Evolutionary conservation across 2,329 filamentous ascomycete species (phyloP), one percentile per base, ranked within the genome.

Genomic region (Phialophora verrucosa): DNA sequence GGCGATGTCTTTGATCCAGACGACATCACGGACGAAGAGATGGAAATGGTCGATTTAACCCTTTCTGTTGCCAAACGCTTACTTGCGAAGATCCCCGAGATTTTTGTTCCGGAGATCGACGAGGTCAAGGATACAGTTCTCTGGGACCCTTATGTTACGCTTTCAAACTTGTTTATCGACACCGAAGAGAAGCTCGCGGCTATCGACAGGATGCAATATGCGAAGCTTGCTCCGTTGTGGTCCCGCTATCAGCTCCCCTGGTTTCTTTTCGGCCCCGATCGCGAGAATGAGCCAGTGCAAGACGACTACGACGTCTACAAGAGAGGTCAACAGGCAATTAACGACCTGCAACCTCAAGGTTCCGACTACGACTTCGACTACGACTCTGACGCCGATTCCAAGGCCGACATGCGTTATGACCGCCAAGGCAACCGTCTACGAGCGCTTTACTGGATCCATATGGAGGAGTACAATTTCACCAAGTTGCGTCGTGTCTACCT

Each of bases 401-500:
- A 49, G 20, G 44, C 17, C 6, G 17, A 49, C 44, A 23, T n/a
- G 6, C 17, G n/a, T 7, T 23, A n/a, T 23, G 44, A n/a, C 44
- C 6, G 17, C 10, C 17, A 49, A 49, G 44, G 17, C n/a, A 12
- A 20, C 47, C 47, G 47, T 23, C 20, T 50, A 4, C 47, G 20
- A 23, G 4, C 47, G 3, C 47, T 50, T 20, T 50, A 50, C 47
- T 7, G 20, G 25, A 23, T 27, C 10, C 47, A 50, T 14, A 3
- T 50, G 20, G 47, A 50, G 12, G 47, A 50, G 14, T 50, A 50
- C 47, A 50, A 27, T 2, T n/a, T 12, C 47, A 50, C 17, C 20
- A 50, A 50, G 12, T 50, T 50, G 47, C n/a, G 47, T 11, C n/a
- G 25, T 20, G 47, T 50, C 20, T 50, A 50, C 20, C 47, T 50